A percentile compares a stretch with the other conserved stretches of the same genome.
These are phyloP conservation scores for Musa schizocarpa DNA, from an alignment of 176 grass and related monocot genomes.

Conservation along the genomic window DNA sequence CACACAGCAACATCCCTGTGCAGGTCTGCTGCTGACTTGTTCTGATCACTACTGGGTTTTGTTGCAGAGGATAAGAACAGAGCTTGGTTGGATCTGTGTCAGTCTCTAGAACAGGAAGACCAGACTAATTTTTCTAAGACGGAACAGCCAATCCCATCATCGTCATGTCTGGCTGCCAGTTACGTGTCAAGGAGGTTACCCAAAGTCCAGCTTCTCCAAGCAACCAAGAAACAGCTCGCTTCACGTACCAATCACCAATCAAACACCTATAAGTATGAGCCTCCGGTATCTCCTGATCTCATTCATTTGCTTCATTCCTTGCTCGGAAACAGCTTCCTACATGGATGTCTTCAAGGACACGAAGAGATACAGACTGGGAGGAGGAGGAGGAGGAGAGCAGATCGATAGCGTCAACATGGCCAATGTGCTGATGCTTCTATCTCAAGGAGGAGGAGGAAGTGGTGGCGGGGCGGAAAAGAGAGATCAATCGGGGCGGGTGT, in stretches of 20 bases:
- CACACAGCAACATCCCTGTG: no score
- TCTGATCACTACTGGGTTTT: no score
- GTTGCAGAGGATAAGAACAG: no score
- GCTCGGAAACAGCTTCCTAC: background rate
- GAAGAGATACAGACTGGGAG: constrained; percentile 1
- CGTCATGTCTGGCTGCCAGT: no score
- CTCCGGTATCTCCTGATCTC: background rate
- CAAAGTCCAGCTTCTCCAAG: background rate
- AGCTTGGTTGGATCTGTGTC: no score
- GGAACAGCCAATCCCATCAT: no score
- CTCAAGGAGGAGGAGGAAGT: background rate
- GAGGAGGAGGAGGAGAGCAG: background rate
- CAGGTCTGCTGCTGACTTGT: no score
- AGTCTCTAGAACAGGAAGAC: no score
- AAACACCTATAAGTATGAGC: background rate
- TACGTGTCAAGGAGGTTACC: no score
- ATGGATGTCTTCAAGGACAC: background rate
- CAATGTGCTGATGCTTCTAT: background rate
- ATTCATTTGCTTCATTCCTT: background rate
- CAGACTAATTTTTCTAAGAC: no score
- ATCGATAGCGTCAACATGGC: background rate
- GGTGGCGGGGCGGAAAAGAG: background rate
- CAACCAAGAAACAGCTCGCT: background rate
- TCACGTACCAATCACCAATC: no score
- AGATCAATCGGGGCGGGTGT: background rate